Percentiles rank a stretch among this genome's conserved stretches.
phyloP scores from a whole-genome alignment of 78 protist species.

The Dictyostelium discoideum region DNA sequence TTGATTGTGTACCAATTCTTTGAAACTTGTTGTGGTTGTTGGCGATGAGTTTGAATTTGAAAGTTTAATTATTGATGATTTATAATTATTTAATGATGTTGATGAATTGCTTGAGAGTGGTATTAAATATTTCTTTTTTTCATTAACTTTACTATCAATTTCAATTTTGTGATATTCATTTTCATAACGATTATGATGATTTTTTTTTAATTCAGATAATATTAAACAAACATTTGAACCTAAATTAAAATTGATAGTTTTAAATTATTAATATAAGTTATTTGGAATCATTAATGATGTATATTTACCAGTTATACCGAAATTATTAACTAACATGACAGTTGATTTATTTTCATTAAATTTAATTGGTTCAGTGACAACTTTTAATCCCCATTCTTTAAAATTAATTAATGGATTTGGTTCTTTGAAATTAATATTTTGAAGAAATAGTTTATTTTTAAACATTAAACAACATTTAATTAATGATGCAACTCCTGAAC shows the following conservation, averaged over 20 bases:
- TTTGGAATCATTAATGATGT: too few species aligned
- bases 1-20: constrained; percentile 29
- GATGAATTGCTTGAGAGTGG: not conserved
- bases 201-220: not conserved
- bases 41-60: not conserved
- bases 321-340: constrained; percentile 44
- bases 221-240: constrained; percentile 85
- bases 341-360: not conserved
- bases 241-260: too few species aligned
- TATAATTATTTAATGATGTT: not conserved
- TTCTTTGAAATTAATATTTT: constrained; percentile 39
- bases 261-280: too few species aligned
- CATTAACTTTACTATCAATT: not conserved
- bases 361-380: constrained; percentile 34
- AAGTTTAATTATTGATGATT: not conserved
- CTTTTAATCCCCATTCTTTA: constrained; percentile 39
- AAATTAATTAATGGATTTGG: constrained; percentile 74
- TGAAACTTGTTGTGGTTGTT: not conserved
- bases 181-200: too few species aligned
- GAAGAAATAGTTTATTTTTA: constrained; percentile 39
- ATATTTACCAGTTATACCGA: constrained; percentile 84
- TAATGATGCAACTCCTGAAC: constrained; percentile 46
- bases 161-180: too few species aligned
- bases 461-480: constrained; percentile 62
- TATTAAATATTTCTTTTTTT: not conserved